Evolutionary conservation across 441 rosid species (phyloP).

Genomic region (Metrosideros polymorpha): DNA sequence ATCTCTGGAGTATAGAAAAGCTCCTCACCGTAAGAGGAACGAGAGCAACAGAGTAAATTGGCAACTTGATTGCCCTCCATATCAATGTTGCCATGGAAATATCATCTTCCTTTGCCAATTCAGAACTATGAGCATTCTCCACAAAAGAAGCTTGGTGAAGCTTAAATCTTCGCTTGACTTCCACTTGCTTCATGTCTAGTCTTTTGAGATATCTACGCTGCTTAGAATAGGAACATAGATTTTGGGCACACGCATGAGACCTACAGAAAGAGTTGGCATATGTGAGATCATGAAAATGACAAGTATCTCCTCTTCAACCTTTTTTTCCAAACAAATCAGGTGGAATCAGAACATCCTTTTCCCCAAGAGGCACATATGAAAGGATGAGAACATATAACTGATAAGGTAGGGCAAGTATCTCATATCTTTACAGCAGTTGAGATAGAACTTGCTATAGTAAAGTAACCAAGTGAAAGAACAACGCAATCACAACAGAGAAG

Average conservation of each 20-base stretch:
- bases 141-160: not conserved
- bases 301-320: not conserved
- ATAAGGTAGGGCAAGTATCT: not conserved
- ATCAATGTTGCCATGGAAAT: constrained; percentile 46
- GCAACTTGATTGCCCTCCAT: constrained; percentile 87
- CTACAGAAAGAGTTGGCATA: not conserved
- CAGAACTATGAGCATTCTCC: not conserved
- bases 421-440: not conserved
- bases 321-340: not conserved
- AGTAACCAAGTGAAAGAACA: not conserved
- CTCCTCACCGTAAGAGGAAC: constrained; percentile 86
- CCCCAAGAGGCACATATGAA: not conserved
- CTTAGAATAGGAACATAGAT: not conserved
- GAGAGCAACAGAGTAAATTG: constrained; percentile 81
- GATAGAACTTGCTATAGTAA: not conserved
- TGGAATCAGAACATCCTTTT: not conserved
- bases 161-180: not conserved
- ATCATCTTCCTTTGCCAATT: constrained; percentile 24
- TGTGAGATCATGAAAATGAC: not conserved
- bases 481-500: not conserved
- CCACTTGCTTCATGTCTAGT: not conserved
- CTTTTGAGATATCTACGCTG: not conserved
- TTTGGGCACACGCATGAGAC: not conserved
- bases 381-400: not conserved
- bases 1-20: not conserved